Base-by-base conservation (phyloP, 179 eudicot species). In the Beta macrorhiza region DNA sequence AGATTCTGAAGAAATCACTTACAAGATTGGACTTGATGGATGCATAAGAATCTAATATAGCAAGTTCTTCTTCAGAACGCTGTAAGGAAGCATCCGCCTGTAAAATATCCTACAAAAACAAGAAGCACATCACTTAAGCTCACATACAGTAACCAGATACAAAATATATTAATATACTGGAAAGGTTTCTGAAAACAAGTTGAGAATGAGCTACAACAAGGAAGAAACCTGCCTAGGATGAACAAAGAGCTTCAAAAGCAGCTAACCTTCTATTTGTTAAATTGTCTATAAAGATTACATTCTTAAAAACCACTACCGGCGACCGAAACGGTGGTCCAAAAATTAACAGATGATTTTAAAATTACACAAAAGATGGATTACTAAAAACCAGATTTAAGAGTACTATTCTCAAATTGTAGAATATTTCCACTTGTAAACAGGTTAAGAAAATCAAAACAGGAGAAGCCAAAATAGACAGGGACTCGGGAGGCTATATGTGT, bases 21-120 rank as follows among this genome's bases (percentile, higher is more conserved):
- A 95, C 99, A 90, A 96, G 94, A 83, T 92, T 97, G 76, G 98
- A 92, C 78, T 90, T 92, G 72, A 96, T 88, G 72, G 91, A 79
- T 65, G 97, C 88, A 86, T 83, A 89, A 52, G 96, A 89, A 86
- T 93, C 90, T 79, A 96, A 84, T 81, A 86, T 72, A 70, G 90
- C 90, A 83, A 92, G 74, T 63, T 93, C 98, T 84, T 93, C 98
- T 67, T 80, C 76, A 57, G 97, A 79, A 45, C 98, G 97, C 77
- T 84, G 88, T 70, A 96, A 81, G 47, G 96, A 91, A 82, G 91
- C 61, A 88, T 96, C 99, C 63, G 87, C 86, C 74, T 79, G 89
- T 84, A 93, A 86, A 81, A 93, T 92, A 76, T 91, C 93, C 99
- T 96, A 88, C 85, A 80, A 55, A 62, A 63, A 83, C 79, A 77